Percentiles rank a stretch among this genome's conserved stretches.
These are phyloP conservation scores for Penicillium sp. DNA, from an alignment of 2,329 filamentous ascomycete species.

Conservation along the genomic window DNA sequence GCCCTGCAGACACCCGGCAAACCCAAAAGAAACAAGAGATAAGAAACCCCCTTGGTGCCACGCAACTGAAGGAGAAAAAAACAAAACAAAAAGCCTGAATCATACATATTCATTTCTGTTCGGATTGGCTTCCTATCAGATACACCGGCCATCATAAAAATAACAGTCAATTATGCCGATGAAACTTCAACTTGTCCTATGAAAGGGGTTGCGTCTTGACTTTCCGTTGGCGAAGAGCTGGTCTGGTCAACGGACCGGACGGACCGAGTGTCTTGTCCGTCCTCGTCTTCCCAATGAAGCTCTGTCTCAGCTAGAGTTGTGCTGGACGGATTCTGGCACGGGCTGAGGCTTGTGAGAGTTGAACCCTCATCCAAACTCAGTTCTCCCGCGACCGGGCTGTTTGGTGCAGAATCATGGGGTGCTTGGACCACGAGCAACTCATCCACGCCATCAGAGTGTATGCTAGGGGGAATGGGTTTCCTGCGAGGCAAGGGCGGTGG, in stretches of 20 bases:
- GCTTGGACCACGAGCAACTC: constrained; percentile 67
- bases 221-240: neutral
- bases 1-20: neutral
- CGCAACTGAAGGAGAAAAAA: neutral
- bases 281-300: neutral
- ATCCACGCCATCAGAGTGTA: constrained; percentile 41
- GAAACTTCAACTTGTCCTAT: neutral
- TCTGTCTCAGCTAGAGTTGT: neutral
- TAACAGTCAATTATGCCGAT: neutral
- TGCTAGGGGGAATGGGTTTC: constrained; percentile 32
- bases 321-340: constrained; percentile 10
- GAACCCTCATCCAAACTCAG: constrained; percentile 11
- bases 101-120: neutral
- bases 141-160: neutral
- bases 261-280: constrained; percentile 1
- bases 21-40: neutral
- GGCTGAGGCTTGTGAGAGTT: neutral
- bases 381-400: constrained; percentile 33
- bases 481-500: constrained; percentile 54
- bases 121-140: neutral
- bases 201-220: neutral
- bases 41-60: neutral
- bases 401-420: constrained; percentile 60
- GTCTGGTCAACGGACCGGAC: constrained; percentile 1
- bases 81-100: neutral